phyloP scores from a whole-genome alignment of 2,329 filamentous ascomycete species.

The Neonectria ditissima region DNA sequence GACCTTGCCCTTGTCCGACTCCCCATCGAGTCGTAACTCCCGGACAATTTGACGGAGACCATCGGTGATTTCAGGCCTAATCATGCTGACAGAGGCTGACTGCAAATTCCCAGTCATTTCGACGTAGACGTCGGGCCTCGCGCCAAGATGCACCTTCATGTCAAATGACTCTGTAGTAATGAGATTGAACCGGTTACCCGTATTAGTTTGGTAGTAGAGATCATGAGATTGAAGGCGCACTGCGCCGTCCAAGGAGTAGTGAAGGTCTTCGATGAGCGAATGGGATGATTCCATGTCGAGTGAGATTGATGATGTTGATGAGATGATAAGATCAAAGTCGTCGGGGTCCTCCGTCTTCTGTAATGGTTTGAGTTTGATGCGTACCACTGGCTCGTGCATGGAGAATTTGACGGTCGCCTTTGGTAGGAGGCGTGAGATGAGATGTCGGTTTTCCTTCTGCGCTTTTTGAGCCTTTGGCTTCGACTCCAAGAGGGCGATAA shows the following conservation, averaged over 20 bases:
- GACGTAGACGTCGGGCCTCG: conserved; percentile 86
- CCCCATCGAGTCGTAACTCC: conserved; percentile 79
- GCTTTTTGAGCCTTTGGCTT: conserved; percentile 53
- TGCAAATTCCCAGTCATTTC: conserved; percentile 83
- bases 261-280: conserved; percentile 82
- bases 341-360: conserved; percentile 73
- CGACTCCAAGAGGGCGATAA: conserved; percentile 79
- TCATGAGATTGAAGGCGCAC: conserved; percentile 87
- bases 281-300: conserved; percentile 97
- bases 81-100: conserved; percentile 89
- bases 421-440: conserved; percentile 91
- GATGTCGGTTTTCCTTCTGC: conserved; percentile 65
- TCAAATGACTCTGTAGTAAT: conserved; percentile 90
- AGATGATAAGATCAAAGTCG: conserved; percentile 95
- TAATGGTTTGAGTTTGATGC: conserved; percentile 87
- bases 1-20: conserved; percentile 66
- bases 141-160: conserved; percentile 85
- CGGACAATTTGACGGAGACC: conserved; percentile 91
- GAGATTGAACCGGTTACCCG: conserved; percentile 85
- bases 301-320: conserved; percentile 92
- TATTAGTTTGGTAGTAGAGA: conserved; percentile 93
- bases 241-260: conserved; percentile 87
- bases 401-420: conserved; percentile 96
- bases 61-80: conserved; percentile 91
- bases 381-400: conserved; percentile 93